A percentile compares a stretch with the other conserved stretches of the same genome.
These are phyloP conservation scores for Botrytis pseudocinerea DNA, from an alignment of 2,329 filamentous ascomycete genomes.

Conservation along the genomic window DNA sequence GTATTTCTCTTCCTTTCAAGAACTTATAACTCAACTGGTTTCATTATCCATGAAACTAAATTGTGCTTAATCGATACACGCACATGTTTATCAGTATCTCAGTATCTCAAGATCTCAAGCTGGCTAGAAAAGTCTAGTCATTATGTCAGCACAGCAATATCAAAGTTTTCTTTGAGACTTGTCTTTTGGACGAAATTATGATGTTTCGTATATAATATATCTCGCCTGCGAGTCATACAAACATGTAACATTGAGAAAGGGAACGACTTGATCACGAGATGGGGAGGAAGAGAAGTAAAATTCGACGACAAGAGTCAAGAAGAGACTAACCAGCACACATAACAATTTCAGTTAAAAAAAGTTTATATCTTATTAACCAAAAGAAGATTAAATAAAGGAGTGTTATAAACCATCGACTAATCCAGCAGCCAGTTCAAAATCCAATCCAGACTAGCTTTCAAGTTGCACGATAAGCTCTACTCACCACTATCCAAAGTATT, in stretches of 20 bases:
- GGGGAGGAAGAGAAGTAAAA: neutral
- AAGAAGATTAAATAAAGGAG: neutral
- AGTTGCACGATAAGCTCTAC: neutral
- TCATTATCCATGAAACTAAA: too few relatives aligned
- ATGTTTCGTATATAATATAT: neutral
- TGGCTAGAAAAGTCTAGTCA: too few relatives aligned
- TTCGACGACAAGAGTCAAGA: neutral
- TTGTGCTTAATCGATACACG: too few relatives aligned
- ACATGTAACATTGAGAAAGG: neutral
- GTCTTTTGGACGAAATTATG: rapidly evolving
- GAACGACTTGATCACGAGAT: neutral
- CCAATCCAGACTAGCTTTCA: neutral
- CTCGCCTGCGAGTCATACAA: neutral
- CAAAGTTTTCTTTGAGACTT: neutral
- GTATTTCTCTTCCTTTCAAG: neutral
- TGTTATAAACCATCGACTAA: neutral
- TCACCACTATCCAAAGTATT: too few relatives aligned
- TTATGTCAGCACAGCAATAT: too few relatives aligned
- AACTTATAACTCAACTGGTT: neutral
- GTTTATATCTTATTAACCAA: too few relatives aligned
- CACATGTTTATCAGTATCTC: too few relatives aligned
- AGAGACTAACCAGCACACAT: neutral
- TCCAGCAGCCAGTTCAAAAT: neutral
- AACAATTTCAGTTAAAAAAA: neutral
- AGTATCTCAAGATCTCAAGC: too few relatives aligned